Conservation (phyloP, 805 yeast genomes). For the Candida nemodendra region DNA sequence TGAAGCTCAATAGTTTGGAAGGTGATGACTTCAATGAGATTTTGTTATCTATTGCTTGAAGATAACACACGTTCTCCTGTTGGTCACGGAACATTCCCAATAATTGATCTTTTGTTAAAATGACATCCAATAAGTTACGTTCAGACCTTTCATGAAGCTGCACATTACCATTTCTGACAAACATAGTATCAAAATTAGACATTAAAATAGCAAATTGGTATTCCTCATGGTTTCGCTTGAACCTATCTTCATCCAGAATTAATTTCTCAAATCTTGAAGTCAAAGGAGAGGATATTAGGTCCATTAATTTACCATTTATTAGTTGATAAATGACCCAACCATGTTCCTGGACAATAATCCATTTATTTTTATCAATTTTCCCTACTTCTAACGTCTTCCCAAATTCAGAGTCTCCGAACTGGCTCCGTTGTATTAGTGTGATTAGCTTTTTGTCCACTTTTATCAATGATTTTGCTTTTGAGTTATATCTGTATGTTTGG, state of each 20-base stretch:
- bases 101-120: background rate
- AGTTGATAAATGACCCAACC: conserved; percentile 31
- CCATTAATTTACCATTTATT: conserved; percentile 8
- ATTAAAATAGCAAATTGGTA: conserved; percentile 20
- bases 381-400: conserved; percentile 23
- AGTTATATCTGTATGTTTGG: conserved; percentile 18
- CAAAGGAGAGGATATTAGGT: conserved; percentile 27
- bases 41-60: background rate
- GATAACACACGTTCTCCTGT: background rate
- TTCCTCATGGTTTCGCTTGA: background rate
- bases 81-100: conserved; percentile 8
- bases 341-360: conserved; percentile 28
- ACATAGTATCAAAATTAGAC: conserved; percentile 22
- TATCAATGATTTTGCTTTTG: conserved; percentile 3
- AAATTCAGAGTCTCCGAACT: conserved; percentile 18
- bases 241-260: background rate
- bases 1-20: background rate
- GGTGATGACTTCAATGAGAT: background rate
- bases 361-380: conserved; percentile 10
- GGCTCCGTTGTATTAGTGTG: conserved; percentile 4
- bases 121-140: conserved; percentile 4
- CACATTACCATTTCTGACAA: conserved; percentile 13
- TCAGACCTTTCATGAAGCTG: conserved; percentile 3
- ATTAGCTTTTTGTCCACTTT: conserved; percentile 13
- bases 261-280: conserved; percentile 18